Conservation (phyloP, 148 eudicot genomes). For the Amaranthus palmeri region DNA sequence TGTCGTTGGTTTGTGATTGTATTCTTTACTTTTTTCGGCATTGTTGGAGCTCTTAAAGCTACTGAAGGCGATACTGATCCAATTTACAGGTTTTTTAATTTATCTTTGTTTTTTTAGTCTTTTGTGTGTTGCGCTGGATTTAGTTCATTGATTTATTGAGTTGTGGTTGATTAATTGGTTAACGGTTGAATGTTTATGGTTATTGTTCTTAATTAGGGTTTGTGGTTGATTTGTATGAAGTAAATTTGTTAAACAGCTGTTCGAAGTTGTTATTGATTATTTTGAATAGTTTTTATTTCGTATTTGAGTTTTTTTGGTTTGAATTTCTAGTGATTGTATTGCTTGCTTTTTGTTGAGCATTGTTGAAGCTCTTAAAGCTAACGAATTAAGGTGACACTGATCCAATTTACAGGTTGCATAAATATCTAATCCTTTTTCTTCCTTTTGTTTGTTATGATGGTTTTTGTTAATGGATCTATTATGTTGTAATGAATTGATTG, state of each 20-base stretch:
- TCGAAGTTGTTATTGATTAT: too few relatives aligned
- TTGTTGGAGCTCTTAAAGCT: constrained; percentile 32
- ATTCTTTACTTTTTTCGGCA: constrained; percentile 25
- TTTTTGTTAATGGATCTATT: background rate
- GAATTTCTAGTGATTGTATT: too few relatives aligned
- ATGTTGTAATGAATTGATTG: background rate
- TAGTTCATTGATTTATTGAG: background rate
- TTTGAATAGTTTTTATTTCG: too few relatives aligned
- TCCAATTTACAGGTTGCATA: too few relatives aligned
- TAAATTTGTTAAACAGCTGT: too few relatives aligned
- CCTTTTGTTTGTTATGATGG: background rate
- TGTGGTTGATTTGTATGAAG: background rate
- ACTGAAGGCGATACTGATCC: constrained; percentile 69
- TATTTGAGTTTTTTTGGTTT: too few relatives aligned
- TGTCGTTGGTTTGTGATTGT: constrained; percentile 20
- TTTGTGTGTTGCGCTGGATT: background rate
- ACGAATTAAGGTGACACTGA: too few relatives aligned
- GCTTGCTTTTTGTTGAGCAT: too few relatives aligned
- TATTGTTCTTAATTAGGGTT: constrained; percentile 4
- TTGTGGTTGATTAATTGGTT: background rate
- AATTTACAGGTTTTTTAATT: constrained; percentile 43
- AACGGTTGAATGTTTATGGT: background rate
- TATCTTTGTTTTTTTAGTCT: background rate
- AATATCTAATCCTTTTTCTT: too few relatives aligned
- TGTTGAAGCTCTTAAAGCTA: too few relatives aligned